Evolutionary conservation across 2,329 filamentous ascomycete species (phyloP).

Genomic region (Pseudomassariella vexata): DNA sequence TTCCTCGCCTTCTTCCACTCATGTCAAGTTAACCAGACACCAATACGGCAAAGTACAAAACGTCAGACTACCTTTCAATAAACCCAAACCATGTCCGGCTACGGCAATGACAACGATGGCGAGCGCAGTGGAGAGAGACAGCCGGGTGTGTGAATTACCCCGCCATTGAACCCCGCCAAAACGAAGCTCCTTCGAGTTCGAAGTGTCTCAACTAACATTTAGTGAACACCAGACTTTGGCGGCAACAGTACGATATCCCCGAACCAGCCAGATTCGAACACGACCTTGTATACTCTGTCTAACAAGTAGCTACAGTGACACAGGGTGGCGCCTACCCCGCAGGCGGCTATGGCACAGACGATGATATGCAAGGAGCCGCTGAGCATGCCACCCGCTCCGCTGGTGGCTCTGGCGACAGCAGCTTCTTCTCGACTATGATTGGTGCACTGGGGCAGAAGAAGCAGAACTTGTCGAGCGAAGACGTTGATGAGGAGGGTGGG

Average conservation of each 20-base stretch:
- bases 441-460: constrained; percentile 44
- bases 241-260: constrained; percentile 23
- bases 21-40: too few species aligned
- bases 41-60: background rate
- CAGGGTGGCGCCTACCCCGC: constrained; percentile 25
- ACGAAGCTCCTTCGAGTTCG: background rate
- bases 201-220: background rate
- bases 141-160: constrained; percentile 11
- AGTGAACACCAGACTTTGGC: constrained; percentile 13
- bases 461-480: constrained; percentile 37
- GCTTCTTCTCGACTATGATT: constrained; percentile 45
- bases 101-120: constrained; percentile 9
- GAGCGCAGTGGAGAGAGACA: constrained; percentile 11
- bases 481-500: constrained; percentile 44
- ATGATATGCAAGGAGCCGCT: constrained; percentile 42
- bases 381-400: constrained; percentile 41
- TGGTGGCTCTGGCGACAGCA: constrained; percentile 38
- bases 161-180: constrained; percentile 8
- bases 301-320: constrained; percentile 16
- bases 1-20: too few species aligned
- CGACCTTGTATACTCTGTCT: too few species aligned
- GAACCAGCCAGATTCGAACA: too few species aligned
- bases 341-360: constrained; percentile 31
- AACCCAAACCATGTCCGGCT: constrained; percentile 13
- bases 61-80: background rate